Evolutionary conservation across 2,329 filamentous ascomycete genomes (phyloP).

Genomic region (Diaporthe longicolla): DNA sequence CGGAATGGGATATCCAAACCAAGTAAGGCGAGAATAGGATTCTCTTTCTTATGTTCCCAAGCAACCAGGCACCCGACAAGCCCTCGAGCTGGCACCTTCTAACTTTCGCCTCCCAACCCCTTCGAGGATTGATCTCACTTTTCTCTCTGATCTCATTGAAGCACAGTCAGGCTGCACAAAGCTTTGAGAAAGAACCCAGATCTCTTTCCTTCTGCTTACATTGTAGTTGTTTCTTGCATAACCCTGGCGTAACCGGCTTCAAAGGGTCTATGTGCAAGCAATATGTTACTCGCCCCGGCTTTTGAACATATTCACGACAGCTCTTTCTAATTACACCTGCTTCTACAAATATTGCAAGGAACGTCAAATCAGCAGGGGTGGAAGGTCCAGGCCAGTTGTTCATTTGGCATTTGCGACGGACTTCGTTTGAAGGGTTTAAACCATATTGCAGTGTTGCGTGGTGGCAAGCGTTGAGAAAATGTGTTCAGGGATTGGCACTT

Average conservation of each 20-base stretch:
- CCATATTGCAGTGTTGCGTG: conserved; percentile 31
- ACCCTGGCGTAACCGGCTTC: conserved; percentile 35
- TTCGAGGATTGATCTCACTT: conserved; percentile 36
- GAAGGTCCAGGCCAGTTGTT: neutral
- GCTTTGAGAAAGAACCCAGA: conserved; percentile 32
- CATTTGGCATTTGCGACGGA: conserved; percentile 26
- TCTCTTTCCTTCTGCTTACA: conserved; percentile 25
- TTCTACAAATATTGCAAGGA: conserved; percentile 3
- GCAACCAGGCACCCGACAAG: conserved; percentile 21
- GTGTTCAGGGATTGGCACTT: conserved; percentile 18
- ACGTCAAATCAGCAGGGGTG: conserved; percentile 4
- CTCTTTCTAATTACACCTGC: neutral
- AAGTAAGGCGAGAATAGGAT: conserved; percentile 49
- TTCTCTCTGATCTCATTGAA: conserved; percentile 39
- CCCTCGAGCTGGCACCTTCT: conserved; percentile 29
- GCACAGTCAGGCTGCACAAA: conserved; percentile 38
- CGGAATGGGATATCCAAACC: conserved; percentile 50
- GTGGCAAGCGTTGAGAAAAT: conserved; percentile 6
- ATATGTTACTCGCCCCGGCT: neutral
- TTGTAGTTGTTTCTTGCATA: conserved; percentile 33
- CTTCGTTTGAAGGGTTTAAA: neutral
- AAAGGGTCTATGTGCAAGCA: conserved; percentile 12
- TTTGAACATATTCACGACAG: conserved; percentile 9
- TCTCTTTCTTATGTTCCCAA: conserved; percentile 40
- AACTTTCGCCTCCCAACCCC: conserved; percentile 33